Conservation (phyloP, 148 eudicot species). For the Chenopodium suecicum region DNA sequence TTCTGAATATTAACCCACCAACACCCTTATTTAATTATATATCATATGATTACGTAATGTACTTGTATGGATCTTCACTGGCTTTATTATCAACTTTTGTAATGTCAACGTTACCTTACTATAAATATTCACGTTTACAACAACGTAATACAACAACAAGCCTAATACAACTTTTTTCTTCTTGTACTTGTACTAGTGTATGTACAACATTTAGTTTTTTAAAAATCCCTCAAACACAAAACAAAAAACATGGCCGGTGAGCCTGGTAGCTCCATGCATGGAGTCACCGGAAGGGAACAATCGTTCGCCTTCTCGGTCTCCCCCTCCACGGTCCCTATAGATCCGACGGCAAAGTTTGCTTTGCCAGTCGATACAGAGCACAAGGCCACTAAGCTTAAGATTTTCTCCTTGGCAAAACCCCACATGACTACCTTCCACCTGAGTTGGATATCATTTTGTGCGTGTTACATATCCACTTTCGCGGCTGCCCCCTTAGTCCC, state of each 20-base stretch:
- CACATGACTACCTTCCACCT: conserved; percentile 45
- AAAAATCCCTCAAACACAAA: not conserved
- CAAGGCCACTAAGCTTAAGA: conserved; percentile 40
- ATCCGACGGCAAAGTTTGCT: conserved; percentile 31
- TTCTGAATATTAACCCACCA: not conserved
- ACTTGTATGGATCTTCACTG: conserved; percentile 8
- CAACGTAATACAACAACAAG: conserved; percentile 14
- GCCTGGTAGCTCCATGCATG: conserved; percentile 51
- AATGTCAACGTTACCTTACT: conserved; percentile 21
- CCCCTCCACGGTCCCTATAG: conserved; percentile 26
- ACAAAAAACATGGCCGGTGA: conserved; percentile 23
- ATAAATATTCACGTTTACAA: conserved; percentile 4
- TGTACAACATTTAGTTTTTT: not conserved
- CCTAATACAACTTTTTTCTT: not conserved
- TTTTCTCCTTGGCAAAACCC: conserved; percentile 33
- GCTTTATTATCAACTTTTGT: conserved; percentile 12
- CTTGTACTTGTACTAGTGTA: not conserved
- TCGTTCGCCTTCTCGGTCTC: conserved; percentile 31
- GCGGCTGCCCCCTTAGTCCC: conserved; percentile 50
- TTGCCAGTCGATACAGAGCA: conserved; percentile 44
- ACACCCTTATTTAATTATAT: not conserved
- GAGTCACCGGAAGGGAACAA: conserved; percentile 43
- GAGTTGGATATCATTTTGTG: conserved; percentile 46
- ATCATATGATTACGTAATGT: not conserved
- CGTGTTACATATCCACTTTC: conserved; percentile 40